phyloP scores from a whole-genome alignment of 2,329 filamentous ascomycete species.

The Huntiella abstrusa region DNA sequence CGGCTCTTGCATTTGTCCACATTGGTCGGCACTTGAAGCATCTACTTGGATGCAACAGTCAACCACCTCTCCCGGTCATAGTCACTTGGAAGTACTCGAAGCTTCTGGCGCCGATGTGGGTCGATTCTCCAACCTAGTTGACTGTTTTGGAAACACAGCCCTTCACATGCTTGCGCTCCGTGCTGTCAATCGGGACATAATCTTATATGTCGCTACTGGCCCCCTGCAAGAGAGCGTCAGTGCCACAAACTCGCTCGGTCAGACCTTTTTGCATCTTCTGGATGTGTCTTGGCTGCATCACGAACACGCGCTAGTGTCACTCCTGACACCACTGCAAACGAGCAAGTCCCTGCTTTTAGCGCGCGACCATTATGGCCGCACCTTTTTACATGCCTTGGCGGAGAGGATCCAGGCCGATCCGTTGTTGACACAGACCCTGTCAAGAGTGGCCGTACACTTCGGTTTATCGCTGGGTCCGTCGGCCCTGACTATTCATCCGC shows the following conservation, averaged over 20 bases:
- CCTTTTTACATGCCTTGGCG: slow-evolving; percentile 28
- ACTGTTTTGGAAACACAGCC: slow-evolving; percentile 29
- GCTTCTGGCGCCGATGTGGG: background rate
- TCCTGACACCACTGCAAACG: slow-evolving; percentile 16
- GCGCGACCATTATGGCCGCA: slow-evolving; percentile 33
- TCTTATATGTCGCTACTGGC: slow-evolving; percentile 11
- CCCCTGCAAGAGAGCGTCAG: background rate
- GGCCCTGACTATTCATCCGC: slow-evolving; percentile 16
- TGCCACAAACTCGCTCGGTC: slow-evolving; percentile 26
- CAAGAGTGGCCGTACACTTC: slow-evolving; percentile 19
- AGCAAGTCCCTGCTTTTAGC: slow-evolving; percentile 17
- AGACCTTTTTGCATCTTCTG: slow-evolving; percentile 31
- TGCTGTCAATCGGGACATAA: slow-evolving; percentile 13
- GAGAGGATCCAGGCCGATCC: background rate
- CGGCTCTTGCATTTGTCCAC: slow-evolving; percentile 17
- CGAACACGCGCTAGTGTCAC: slow-evolving; percentile 9
- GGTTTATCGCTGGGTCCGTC: slow-evolving; percentile 22
- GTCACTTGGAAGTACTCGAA: background rate
- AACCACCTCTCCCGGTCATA: background rate
- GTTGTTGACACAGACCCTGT: slow-evolving; percentile 8
- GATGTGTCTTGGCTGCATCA: slow-evolving; percentile 19
- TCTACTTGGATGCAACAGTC: slow-evolving; percentile 17
- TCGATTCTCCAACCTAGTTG: slow-evolving; percentile 13
- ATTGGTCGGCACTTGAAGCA: slow-evolving; percentile 13
- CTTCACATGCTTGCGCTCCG: slow-evolving; percentile 28